Conservation (phyloP, 768 basidiomycete species). For the Rhodotorula graminis region DNA sequence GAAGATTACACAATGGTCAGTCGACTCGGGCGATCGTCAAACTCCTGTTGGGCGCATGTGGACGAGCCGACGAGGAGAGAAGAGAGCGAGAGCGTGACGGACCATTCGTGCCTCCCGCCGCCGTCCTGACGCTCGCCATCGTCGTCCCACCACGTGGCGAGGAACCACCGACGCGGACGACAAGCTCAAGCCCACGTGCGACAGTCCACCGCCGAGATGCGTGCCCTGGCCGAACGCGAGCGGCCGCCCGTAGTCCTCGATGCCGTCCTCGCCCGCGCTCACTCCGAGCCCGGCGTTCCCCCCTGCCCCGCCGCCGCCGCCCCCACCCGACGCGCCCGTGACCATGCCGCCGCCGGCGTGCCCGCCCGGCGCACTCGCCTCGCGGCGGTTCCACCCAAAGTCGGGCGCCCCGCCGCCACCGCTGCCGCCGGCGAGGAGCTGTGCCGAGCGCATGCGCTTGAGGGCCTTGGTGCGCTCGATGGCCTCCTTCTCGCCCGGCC, state of each 20-base stretch:
- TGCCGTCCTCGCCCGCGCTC: not conserved
- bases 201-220: not conserved
- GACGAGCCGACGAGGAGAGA: too few species aligned
- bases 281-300: not conserved
- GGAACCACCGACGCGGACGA: not conserved
- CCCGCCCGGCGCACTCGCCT: conserved; percentile 13
- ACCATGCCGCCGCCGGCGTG: not conserved
- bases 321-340: too few species aligned
- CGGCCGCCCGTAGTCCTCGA: conserved; percentile 13
- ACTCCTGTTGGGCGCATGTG: too few species aligned
- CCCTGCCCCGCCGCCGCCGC: not conserved
- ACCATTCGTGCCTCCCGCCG: not conserved
- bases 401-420: not conserved
- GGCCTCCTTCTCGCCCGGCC: conserved; percentile 96
- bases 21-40: too few species aligned
- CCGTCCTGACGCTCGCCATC: not conserved
- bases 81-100: not conserved
- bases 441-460: conserved; percentile 94
- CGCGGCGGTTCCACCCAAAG: conserved; percentile 5
- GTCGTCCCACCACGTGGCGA: not conserved
- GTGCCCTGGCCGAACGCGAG: not conserved
- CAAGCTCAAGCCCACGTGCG: too few species aligned
- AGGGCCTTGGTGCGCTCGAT: conserved; percentile 98
- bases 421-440: conserved; percentile 50
- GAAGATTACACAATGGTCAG: not conserved